Evolutionary conservation across 2,329 filamentous ascomycete species (phyloP).

Genomic region (Aspergillus sp.): DNA sequence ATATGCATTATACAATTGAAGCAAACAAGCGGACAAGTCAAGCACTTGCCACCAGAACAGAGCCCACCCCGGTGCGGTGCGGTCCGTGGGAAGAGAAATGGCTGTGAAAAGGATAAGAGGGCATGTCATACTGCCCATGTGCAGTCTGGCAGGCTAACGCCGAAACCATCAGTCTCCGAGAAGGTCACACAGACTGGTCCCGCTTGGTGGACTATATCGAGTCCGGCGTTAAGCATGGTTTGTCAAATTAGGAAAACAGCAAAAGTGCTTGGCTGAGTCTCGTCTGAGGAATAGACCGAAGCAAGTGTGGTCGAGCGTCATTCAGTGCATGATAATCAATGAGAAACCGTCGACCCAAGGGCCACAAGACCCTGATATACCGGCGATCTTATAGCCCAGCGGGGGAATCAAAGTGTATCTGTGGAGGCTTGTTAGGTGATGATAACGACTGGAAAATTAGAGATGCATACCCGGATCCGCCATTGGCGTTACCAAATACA

Average conservation of each 20-base stretch:
- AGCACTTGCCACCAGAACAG: neutral
- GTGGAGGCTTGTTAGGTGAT: constrained; percentile 12
- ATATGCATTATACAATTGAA: neutral
- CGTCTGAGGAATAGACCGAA: neutral
- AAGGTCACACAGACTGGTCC: too few species aligned
- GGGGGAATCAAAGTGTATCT: constrained; percentile 89
- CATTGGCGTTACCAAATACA: constrained; percentile 76
- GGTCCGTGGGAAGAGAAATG: neutral
- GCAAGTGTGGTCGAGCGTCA: neutral
- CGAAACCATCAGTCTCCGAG: too few species aligned
- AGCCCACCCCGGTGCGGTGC: neutral
- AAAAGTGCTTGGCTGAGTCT: neutral
- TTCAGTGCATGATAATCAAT: constrained; percentile 70
- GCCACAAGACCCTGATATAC: constrained; percentile 78
- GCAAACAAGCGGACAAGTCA: neutral
- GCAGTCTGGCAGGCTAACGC: too few species aligned
- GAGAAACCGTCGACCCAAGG: constrained; percentile 84
- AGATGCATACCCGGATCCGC: constrained; percentile 74
- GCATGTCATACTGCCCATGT: too few species aligned
- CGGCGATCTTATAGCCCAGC: constrained; percentile 82
- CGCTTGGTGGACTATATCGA: too few species aligned
- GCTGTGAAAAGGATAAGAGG: too few species aligned
- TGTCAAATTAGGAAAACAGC: too few species aligned
- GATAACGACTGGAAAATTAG: neutral
- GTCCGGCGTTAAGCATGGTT: too few species aligned